Base-by-base conservation (phyloP, 768 basidiomycete genomes). In the Gloeopeniophorella convolvens region DNA sequence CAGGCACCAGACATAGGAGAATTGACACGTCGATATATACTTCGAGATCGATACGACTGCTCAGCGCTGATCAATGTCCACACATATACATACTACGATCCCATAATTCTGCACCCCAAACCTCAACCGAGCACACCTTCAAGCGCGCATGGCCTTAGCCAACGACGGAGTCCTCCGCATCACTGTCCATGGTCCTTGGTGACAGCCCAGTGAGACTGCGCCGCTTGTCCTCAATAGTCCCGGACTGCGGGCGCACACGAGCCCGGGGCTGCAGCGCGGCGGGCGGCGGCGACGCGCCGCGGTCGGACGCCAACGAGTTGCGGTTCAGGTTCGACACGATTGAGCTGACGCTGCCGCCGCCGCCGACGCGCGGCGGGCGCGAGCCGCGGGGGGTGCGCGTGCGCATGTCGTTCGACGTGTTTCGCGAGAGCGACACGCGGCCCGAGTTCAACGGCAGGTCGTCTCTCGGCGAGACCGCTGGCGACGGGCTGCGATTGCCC, bases 131-230 rank as follows among this genome's bases (percentile, higher is more conserved):
- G 24, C 3, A 54, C 46, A 20, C 46, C 35, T 16, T 54, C n/a
- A n/a, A n/a, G n/a, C n/a, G n/a, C n/a, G n/a, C n/a, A n/a, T n/a
- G n/a, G 30, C 11, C 24, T 47, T 53, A 43, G 45, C 54, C 55
- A 45, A 84, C 71, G 50, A 85, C 69, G 57, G 84, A 78, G 55
- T 89, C 88, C 63, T 90, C 88, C 30, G 86, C 86, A 61, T 89
- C 87, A 61, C 84, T 86, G 34, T 83, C 85, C 82, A 85, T 84
- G 42, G 86, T 88, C 64, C 85, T 76, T 61, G 85, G 76, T 45
- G 85, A 82, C 50, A 73, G 61, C 13, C 67, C 64, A 36, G 65
- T 65, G 49, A 59, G 12, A 31, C 48, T 58, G 15, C 46, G 43
- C 34, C 59, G 42, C 36, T 6, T 45, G 2, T 49, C 54, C 2